These are phyloP conservation scores for Amniculicola lignicola DNA, from an alignment of 495 filamentous ascomycete species.

Conservation along the genomic window DNA sequence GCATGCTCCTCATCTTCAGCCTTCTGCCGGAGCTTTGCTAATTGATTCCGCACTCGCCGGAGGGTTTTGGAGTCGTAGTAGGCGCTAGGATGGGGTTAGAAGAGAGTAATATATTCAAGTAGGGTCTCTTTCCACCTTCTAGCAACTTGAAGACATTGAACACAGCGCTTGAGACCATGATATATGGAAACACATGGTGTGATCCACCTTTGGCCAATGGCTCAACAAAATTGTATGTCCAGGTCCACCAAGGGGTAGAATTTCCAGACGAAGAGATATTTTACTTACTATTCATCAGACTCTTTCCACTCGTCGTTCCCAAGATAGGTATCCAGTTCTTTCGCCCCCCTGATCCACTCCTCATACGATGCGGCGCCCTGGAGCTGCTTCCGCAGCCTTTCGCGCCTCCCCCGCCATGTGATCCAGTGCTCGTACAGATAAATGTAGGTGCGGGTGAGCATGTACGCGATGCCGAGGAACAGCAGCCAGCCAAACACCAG, in stretches of 20 bases:
- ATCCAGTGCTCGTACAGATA: constrained; percentile 77
- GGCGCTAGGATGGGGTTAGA: too few species aligned
- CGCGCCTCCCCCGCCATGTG: constrained; percentile 70
- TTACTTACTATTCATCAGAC: constrained; percentile 80
- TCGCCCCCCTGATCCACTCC: constrained; percentile 77
- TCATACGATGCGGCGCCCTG: constrained; percentile 66
- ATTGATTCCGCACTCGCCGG: constrained; percentile 67
- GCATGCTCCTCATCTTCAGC: constrained; percentile 54
- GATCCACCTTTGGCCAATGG: too few species aligned
- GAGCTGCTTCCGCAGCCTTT: constrained; percentile 66
- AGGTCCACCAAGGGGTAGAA: too few species aligned
- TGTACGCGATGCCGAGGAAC: constrained; percentile 65
- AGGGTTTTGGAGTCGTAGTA: constrained; percentile 91
- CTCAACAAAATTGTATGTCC: too few species aligned
- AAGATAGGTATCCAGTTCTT: constrained; percentile 74
- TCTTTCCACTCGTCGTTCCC: constrained; percentile 85
- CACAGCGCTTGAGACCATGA: too few species aligned
- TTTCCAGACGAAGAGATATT: too few species aligned
- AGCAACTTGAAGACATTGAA: too few species aligned
- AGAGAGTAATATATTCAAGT: too few species aligned
- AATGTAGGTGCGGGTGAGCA: constrained; percentile 83
- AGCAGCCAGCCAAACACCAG: constrained; percentile 76
- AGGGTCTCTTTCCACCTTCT: too few species aligned
- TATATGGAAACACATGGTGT: too few species aligned
- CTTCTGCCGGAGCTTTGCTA: constrained; percentile 57